A percentile compares a stretch with the other conserved stretches of the same genome.
phyloP scores from a whole-genome alignment of 106 monocot genomes.

The Acanthochlamys bracteata region DNA sequence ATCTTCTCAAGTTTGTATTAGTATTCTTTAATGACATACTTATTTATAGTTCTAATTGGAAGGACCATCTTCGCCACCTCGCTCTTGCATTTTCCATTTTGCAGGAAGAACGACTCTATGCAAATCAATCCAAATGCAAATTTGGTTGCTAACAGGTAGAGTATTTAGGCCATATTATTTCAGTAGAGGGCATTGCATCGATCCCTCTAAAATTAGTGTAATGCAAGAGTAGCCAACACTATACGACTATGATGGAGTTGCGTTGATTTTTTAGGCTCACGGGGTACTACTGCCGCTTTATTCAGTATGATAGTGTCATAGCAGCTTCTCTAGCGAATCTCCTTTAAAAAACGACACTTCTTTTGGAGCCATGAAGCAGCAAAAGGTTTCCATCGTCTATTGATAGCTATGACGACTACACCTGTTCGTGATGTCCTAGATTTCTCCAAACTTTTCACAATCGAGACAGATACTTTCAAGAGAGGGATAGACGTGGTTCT shows the following conservation, averaged over 20 bases:
- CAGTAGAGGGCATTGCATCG: background rate
- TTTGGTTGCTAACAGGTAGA: background rate
- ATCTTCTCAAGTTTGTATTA: background rate
- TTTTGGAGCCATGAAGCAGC: background rate
- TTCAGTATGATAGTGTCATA: background rate
- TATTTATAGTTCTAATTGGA: background rate
- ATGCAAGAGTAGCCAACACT: slow-evolving; percentile 1
- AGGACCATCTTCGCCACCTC: background rate
- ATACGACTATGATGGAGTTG: background rate
- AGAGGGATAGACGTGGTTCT: background rate
- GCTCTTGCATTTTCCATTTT: background rate
- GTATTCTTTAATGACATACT: background rate
- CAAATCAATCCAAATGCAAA: background rate
- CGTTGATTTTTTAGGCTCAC: background rate
- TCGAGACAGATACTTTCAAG: background rate
- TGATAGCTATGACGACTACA: background rate
- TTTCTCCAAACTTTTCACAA: background rate
- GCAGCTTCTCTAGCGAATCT: background rate
- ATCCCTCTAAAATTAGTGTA: background rate
- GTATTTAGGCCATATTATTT: slow-evolving; percentile 1
- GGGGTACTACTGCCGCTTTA: background rate
- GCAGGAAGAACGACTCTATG: background rate
- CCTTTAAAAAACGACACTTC: background rate
- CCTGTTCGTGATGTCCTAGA: background rate
- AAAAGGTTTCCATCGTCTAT: background rate